These are phyloP conservation scores for Cinnamomum micranthum DNA, from an alignment of 164 flowering plant species.

Conservation along the genomic window DNA sequence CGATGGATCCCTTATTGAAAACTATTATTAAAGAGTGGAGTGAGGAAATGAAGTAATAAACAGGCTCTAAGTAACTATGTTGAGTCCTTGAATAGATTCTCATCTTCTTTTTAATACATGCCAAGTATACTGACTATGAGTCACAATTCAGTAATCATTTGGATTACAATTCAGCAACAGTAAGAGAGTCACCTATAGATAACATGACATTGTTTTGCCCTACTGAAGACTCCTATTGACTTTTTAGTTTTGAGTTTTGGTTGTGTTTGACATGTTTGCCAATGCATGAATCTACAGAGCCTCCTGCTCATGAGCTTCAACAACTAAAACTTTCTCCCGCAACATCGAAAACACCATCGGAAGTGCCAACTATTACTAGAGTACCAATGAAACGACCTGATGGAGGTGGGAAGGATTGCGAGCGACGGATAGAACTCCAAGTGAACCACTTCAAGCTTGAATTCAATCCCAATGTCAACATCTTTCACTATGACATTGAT, in stretches of 20 bases:
- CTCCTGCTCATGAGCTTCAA: background rate
- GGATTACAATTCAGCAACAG: no score
- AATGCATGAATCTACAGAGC: background rate
- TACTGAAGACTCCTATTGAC: background rate
- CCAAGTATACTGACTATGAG: no score
- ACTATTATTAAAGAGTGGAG: no score
- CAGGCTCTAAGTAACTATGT: no score
- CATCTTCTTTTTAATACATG: no score
- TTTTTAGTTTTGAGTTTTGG: background rate
- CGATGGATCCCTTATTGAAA: no score
- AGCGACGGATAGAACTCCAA: constrained; percentile 11
- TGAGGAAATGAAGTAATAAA: no score
- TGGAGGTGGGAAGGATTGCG: constrained; percentile 27
- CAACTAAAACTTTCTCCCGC: background rate
- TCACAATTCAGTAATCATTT: no score
- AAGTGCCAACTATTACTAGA: background rate
- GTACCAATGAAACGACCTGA: constrained; percentile 46
- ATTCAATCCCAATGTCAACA: constrained; percentile 25
- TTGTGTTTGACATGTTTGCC: background rate
- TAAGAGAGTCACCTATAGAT: no score
- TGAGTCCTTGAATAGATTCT: no score
- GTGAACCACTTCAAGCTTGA: constrained; percentile 52
- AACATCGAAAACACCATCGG: background rate
- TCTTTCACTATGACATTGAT: constrained; percentile 45
- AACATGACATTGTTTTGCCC: no score